Evolutionary conservation across 495 filamentous ascomycete genomes (phyloP).

Genomic region (Daldinia grandis): DNA sequence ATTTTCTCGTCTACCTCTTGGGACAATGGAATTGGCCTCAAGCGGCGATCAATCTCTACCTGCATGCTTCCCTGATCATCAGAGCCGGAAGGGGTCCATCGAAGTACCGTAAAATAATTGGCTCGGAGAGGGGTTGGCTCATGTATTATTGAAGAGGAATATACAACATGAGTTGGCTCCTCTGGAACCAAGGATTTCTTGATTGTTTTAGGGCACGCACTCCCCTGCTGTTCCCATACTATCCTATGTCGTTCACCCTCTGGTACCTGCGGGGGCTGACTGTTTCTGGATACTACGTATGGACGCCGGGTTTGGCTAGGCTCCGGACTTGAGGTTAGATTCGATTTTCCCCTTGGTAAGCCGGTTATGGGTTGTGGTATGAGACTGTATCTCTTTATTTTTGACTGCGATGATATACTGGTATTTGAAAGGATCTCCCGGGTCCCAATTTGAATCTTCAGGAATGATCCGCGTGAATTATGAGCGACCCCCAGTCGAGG

Average conservation of each 20-base stretch:
- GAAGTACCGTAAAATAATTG: conserved; percentile 22
- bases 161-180: conserved; percentile 31
- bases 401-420: conserved; percentile 22
- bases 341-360: conserved; percentile 15
- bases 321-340: conserved; percentile 19
- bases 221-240: background rate
- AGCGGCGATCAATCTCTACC: conserved; percentile 38
- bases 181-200: conserved; percentile 5
- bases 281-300: conserved; percentile 12
- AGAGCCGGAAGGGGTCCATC: conserved; percentile 34
- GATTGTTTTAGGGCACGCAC: background rate
- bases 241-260: background rate
- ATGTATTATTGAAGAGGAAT: conserved; percentile 38
- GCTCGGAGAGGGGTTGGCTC: conserved; percentile 40
- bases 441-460: conserved; percentile 52
- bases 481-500: background rate
- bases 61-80: conserved; percentile 41
- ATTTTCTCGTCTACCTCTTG: conserved; percentile 35
- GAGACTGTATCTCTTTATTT: conserved; percentile 22
- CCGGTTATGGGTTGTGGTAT: conserved; percentile 8
- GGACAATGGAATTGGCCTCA: conserved; percentile 22
- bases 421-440: conserved; percentile 46
- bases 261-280: background rate
- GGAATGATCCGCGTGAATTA: conserved; percentile 2
- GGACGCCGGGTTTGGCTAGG: conserved; percentile 17